Conservation (phyloP, 2,329 filamentous ascomycete genomes). For the Escovopsis weberi region DNA sequence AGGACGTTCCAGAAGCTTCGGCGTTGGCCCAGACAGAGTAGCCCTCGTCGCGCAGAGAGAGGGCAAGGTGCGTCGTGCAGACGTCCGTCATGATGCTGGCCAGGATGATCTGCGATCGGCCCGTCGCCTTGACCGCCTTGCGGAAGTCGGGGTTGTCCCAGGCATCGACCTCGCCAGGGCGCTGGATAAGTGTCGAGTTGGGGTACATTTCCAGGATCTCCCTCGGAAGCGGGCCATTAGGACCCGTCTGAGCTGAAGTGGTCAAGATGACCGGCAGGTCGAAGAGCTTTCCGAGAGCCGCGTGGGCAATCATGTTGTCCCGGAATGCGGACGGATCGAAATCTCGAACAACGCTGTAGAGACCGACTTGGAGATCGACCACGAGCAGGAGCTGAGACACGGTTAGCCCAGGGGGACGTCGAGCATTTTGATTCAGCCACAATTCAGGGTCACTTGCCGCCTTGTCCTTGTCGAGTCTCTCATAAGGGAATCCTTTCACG, state of each 20-base stretch:
- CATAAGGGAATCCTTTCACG: slow-evolving; percentile 1
- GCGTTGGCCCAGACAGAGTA: slow-evolving; percentile 63
- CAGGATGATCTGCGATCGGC: slow-evolving; percentile 56
- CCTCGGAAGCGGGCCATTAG: slow-evolving; percentile 51
- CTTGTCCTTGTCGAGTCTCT: slow-evolving; percentile 5
- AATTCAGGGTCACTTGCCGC: not conserved
- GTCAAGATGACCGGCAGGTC: slow-evolving; percentile 55
- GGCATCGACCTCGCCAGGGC: slow-evolving; percentile 60
- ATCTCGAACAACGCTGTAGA: slow-evolving; percentile 40
- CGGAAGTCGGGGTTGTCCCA: slow-evolving; percentile 63
- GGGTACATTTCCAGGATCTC: slow-evolving; percentile 39
- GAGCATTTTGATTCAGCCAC: not conserved
- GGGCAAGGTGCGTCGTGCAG: slow-evolving; percentile 58
- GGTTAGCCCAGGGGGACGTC: too few species aligned
- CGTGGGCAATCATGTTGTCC: slow-evolving; percentile 53
- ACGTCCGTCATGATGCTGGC: slow-evolving; percentile 63
- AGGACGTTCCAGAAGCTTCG: slow-evolving; percentile 55
- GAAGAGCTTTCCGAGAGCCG: slow-evolving; percentile 47
- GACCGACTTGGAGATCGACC: slow-evolving; percentile 23
- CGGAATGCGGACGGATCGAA: slow-evolving; percentile 50
- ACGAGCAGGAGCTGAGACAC: slow-evolving; percentile 18
- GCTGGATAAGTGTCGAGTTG: slow-evolving; percentile 47
- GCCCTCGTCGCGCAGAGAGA: slow-evolving; percentile 55
- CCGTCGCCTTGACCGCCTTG: slow-evolving; percentile 47
- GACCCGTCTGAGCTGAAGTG: slow-evolving; percentile 51